A percentile compares a stretch with the other conserved stretches of the same genome.
Evolutionary conservation across 2,329 filamentous ascomycete species (phyloP).

Genomic region (Akanthomyces dipterigenus): DNA sequence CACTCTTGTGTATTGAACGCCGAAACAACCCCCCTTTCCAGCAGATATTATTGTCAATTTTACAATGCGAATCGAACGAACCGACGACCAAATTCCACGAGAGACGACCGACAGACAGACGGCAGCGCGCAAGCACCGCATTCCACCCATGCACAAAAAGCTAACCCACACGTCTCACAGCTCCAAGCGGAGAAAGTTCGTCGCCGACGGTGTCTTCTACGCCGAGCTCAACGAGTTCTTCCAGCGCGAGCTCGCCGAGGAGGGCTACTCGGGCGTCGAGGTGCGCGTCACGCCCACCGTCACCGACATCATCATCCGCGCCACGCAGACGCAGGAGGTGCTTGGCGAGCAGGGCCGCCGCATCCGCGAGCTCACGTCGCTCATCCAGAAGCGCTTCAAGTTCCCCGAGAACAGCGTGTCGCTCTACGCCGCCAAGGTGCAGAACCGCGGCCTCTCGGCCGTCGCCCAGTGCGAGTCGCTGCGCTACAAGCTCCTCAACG

Average conservation of each 20-base stretch:
- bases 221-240: slow-evolving; percentile 99
- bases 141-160: neutral
- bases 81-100: neutral
- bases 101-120: neutral
- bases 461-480: slow-evolving; percentile 99
- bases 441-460: slow-evolving; percentile 99
- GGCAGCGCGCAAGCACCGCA: neutral
- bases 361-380: slow-evolving; percentile 99
- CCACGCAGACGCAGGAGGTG: slow-evolving; percentile 99
- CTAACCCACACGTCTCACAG: slow-evolving; percentile 35
- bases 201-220: slow-evolving; percentile 99
- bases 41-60: too few species aligned
- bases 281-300: slow-evolving; percentile 99
- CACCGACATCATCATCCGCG: slow-evolving; percentile 99
- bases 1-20: neutral
- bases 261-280: slow-evolving; percentile 99
- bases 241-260: slow-evolving; percentile 99
- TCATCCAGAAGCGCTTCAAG: slow-evolving; percentile 99
- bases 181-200: slow-evolving; percentile 91
- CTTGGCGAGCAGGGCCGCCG: slow-evolving; percentile 99
- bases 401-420: slow-evolving; percentile 99
- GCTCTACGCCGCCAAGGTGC: slow-evolving; percentile 99
- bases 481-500: slow-evolving; percentile 99
- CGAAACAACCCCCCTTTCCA: too few species aligned
- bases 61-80: neutral